Evolutionary conservation across 1,139 yeast genomes (phyloP), one percentile per base, ranked within the genome.

Genomic region (Sugiyamaella paludigena): DNA sequence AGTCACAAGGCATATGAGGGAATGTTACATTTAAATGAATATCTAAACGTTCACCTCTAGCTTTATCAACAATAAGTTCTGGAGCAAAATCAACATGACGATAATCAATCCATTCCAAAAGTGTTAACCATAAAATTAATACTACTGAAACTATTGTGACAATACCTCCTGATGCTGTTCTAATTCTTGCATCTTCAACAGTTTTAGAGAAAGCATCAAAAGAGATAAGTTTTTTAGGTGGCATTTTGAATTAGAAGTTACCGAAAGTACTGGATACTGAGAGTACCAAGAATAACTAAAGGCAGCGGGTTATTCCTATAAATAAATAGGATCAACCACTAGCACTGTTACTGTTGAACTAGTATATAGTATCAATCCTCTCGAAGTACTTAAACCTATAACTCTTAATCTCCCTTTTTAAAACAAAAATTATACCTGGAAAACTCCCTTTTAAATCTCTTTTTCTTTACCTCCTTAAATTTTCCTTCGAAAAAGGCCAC

Each of bases 141-240:
- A 80, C 47, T 1, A 82, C 65, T 62, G 97, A 85, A 5, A 80
- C 70, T 43, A 92, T 65, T 7, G 98, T 89, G 59, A 92, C 87
- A 35, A 88, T 62, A 2, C 97, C 98, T 45, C 98, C 98, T 6
- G 92, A 77, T 3, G 91, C 77, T 2, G 98, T 92, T 57, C 86
- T 81, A 53, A 92, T 81, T 50, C 87, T 78, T 5, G 96, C 95
- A 66, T 92, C 98, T 61, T 91, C 98, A 40, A 87, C 91, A 6
- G 98, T 88, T 69, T 89, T 91, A 31, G 96, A 83, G 68, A 92
- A 92, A 10, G 95, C 96, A 68, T 92, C 98, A 54, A 86, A 74
- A 37, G 83, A 79, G 49, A 86, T 72, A 55, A 87, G 72, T 53
- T 46, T 40, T 36, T 48, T 53, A 16, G 55, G 51, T 11, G 54